A percentile compares a stretch with the other conserved stretches of the same genome.
Conservation (phyloP, 1,139 yeast species). For the Zygoascus hellenicus region DNA sequence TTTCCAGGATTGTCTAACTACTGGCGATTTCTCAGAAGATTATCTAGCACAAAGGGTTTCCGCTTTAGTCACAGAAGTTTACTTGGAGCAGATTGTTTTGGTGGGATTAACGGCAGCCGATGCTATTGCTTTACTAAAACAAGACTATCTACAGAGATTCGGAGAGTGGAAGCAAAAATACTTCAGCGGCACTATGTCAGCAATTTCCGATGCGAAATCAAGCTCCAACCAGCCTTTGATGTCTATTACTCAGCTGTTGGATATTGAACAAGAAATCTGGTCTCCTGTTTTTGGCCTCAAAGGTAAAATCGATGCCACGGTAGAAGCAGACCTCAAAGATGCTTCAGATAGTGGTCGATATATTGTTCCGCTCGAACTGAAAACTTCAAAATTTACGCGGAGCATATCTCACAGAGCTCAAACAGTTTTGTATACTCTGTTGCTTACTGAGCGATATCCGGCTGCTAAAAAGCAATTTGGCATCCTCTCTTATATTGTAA, state of each 20-base stretch:
- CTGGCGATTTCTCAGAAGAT: conserved; percentile 39
- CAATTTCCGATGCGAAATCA: conserved; percentile 26
- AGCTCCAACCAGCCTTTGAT: conserved; percentile 14
- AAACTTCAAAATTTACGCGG: conserved; percentile 61
- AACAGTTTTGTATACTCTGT: conserved; percentile 73
- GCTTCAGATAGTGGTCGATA: conserved; percentile 35
- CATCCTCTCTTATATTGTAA: conserved; percentile 68
- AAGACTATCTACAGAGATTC: conserved; percentile 51
- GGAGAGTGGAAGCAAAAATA: conserved; percentile 57
- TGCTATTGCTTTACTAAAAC: conserved; percentile 42
- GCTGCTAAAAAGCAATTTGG: conserved; percentile 54
- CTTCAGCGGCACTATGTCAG: conserved; percentile 25
- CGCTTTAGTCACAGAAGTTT: conserved; percentile 36
- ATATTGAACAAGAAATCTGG: conserved; percentile 87
- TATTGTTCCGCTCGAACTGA: conserved; percentile 79
- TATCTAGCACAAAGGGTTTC: conserved; percentile 46
- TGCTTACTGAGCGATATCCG: conserved; percentile 74
- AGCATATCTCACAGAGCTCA: conserved; percentile 77
- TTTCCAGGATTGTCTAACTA: conserved; percentile 60
- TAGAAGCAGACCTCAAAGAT: conserved; percentile 48
- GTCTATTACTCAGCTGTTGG: conserved; percentile 59
- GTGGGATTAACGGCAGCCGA: conserved; percentile 48
- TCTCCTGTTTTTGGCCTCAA: conserved; percentile 88
- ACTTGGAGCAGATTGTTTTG: conserved; percentile 51
- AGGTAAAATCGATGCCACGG: conserved; percentile 85